Base-by-base conservation (phyloP, 1,284 basidiomycete genomes). In the Dichomitus squalens region DNA sequence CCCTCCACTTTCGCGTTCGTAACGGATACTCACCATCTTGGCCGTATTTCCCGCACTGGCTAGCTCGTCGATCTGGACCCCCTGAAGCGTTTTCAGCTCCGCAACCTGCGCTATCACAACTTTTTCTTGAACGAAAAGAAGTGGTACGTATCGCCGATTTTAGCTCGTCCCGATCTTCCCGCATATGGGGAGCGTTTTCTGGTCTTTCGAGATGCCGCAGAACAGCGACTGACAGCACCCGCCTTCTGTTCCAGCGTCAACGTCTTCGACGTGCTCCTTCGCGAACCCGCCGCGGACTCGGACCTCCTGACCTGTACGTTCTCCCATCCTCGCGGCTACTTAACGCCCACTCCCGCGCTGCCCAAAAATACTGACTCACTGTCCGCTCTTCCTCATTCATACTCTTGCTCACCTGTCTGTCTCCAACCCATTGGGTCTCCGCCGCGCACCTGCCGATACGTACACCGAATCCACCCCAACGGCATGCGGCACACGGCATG, bases 31-130 rank as follows among this genome's bases (percentile, higher is more conserved):
- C 35, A 39, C 43, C 44, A 9, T 20, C 27, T 29, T 11, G 23
- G 25, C 29, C 27, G 46, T 21, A 29, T 34, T 46, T 21, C 41
- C 16, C 52, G 21, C n/a, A 20, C 21, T 31, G 35, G 14, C 18
- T 52, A 73, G 72, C 60, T 73, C 16, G 54, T 73, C 6, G 53
- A 63, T 25, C 39, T 67, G 29, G 57, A 63, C 11, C 69, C 71
- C 11, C 34, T 47, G 20, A 48, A 49, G 38, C 68, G 72, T n/a
- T 72, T 65, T 58, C 63, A 65, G 25, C 60, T 73, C 51, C 59
- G 63, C 39, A 55, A 70, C 52, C 65, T 73, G 23, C 62, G 65
- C 56, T 48, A 63, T 11, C 69, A 70, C 43, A 58, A 61, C n/a
- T 72, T 66, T 65, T 73, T 73, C 61, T 39, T 63, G 18, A 68